Conservation (phyloP, 2,329 filamentous ascomycete genomes). For the Bretziella fagacearum region DNA sequence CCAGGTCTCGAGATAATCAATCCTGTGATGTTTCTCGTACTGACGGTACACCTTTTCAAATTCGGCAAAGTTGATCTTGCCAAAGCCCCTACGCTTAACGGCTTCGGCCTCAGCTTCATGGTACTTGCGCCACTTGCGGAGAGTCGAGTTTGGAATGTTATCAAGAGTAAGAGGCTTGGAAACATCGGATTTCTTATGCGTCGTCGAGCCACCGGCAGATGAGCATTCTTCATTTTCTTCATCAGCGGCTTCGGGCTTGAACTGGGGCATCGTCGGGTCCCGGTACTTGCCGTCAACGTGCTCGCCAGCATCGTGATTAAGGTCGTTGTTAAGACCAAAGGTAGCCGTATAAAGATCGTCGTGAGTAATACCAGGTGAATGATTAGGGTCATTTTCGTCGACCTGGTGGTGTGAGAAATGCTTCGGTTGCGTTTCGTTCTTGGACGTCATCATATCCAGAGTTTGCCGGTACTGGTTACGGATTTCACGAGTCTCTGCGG, state of each 20-base stretch:
- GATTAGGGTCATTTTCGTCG: neutral
- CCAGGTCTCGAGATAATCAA: conserved; percentile 79
- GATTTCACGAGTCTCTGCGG: conserved; percentile 42
- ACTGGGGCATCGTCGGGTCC: conserved; percentile 53
- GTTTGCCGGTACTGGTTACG: conserved; percentile 39
- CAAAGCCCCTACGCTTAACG: conserved; percentile 56
- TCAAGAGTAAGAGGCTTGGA: neutral
- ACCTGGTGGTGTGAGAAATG: neutral
- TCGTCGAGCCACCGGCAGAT: too few species aligned
- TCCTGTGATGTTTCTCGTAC: conserved; percentile 40
- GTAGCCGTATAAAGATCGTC: neutral
- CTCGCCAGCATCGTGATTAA: conserved; percentile 3
- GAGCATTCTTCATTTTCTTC: too few species aligned
- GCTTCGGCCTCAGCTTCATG: conserved; percentile 53
- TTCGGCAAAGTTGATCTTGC: conserved; percentile 59
- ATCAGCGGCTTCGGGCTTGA: conserved; percentile 37
- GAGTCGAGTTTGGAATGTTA: conserved; percentile 12
- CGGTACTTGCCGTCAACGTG: conserved; percentile 19
- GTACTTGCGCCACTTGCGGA: conserved; percentile 37
- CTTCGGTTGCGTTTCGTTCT: conserved; percentile 18
- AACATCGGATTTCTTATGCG: neutral
- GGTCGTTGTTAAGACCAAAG: neutral
- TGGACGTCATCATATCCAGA: conserved; percentile 30
- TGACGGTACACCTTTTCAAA: conserved; percentile 59
- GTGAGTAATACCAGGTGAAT: neutral